These are phyloP conservation scores for Monosporascus sp. DNA, from an alignment of 2,329 filamentous ascomycete species.

Conservation along the genomic window DNA sequence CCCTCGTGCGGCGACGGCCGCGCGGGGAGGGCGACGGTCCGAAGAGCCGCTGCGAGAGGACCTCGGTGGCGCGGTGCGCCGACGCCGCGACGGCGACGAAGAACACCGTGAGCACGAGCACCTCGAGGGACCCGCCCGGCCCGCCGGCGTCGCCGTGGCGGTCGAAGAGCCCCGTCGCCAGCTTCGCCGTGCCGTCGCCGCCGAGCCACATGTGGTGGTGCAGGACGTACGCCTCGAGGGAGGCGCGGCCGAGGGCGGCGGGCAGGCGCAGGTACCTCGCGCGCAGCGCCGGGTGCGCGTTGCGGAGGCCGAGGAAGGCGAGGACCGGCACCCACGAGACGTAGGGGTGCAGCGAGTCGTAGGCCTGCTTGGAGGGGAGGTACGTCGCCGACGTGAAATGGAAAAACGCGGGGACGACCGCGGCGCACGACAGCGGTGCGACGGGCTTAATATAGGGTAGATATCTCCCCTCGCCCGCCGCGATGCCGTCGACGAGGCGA, in stretches of 20 bases:
- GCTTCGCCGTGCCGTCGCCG: constrained; percentile 49
- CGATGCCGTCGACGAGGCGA: constrained; percentile 4
- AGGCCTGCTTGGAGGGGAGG: constrained; percentile 31
- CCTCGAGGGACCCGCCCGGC: constrained; percentile 17
- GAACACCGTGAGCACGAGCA: constrained; percentile 18
- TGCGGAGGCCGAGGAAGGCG: constrained; percentile 47
- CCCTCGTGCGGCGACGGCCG: neutral
- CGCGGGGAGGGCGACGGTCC: neutral
- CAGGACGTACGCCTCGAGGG: constrained; percentile 55
- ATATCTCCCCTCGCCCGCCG: neutral
- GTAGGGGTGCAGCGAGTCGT: constrained; percentile 47
- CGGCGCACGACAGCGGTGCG: constrained; percentile 9
- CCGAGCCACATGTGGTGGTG: constrained; percentile 60
- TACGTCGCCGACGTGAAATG: constrained; percentile 22
- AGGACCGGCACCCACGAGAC: constrained; percentile 51
- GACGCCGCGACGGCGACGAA: constrained; percentile 21
- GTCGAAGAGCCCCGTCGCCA: constrained; percentile 27
- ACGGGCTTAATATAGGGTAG: neutral
- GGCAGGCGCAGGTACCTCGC: constrained; percentile 41
- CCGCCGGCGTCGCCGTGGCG: constrained; percentile 10
- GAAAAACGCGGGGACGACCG: constrained; percentile 28
- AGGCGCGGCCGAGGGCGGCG: constrained; percentile 50
- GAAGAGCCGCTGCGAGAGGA: constrained; percentile 13
- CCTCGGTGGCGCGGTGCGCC: constrained; percentile 17
- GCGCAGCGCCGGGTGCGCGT: constrained; percentile 36